Evolutionary conservation across 2,329 filamentous ascomycete species (phyloP).

Genomic region (Diaporthe eres): DNA sequence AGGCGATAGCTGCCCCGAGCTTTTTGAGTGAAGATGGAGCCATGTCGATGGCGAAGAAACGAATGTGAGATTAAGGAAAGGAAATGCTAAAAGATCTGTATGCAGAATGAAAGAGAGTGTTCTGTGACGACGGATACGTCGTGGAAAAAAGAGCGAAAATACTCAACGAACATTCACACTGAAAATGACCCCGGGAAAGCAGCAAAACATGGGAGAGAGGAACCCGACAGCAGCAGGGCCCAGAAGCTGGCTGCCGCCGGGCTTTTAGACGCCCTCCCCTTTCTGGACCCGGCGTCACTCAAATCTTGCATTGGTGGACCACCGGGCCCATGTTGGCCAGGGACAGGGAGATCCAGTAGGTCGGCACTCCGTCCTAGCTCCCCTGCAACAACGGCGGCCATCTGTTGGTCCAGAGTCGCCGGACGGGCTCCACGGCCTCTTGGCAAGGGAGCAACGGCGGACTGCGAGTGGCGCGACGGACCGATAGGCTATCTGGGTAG

Average conservation of each 20-base stretch:
- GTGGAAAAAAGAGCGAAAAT: conserved; percentile 36
- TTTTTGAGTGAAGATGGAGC: conserved; percentile 37
- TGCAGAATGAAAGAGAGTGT: conserved; percentile 36
- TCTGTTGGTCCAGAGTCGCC: conserved; percentile 23
- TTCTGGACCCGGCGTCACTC: conserved; percentile 30
- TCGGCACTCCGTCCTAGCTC: conserved; percentile 4
- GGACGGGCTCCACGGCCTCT: conserved; percentile 12
- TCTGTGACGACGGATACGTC: conserved; percentile 34
- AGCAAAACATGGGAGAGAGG: conserved; percentile 32
- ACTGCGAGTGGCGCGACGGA: conserved; percentile 16
- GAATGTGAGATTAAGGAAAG: conserved; percentile 9
- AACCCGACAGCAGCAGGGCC: neutral
- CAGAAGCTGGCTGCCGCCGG: conserved; percentile 31
- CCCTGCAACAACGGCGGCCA: conserved; percentile 1
- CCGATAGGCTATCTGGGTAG: conserved; percentile 7
- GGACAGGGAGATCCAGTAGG: conserved; percentile 13
- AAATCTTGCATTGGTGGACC: conserved; percentile 33
- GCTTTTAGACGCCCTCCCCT: conserved; percentile 36
- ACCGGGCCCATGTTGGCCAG: conserved; percentile 1
- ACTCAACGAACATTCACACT: conserved; percentile 25
- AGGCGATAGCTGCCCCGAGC: conserved; percentile 38
- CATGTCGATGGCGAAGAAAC: conserved; percentile 30
- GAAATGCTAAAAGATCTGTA: conserved; percentile 20
- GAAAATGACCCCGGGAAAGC: conserved; percentile 30
- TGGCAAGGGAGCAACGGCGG: neutral